Percentiles rank a stretch among this genome's conserved stretches.
These are phyloP conservation scores for Filosporella fistucella DNA, from an alignment of 495 filamentous ascomycete genomes.

Conservation along the genomic window DNA sequence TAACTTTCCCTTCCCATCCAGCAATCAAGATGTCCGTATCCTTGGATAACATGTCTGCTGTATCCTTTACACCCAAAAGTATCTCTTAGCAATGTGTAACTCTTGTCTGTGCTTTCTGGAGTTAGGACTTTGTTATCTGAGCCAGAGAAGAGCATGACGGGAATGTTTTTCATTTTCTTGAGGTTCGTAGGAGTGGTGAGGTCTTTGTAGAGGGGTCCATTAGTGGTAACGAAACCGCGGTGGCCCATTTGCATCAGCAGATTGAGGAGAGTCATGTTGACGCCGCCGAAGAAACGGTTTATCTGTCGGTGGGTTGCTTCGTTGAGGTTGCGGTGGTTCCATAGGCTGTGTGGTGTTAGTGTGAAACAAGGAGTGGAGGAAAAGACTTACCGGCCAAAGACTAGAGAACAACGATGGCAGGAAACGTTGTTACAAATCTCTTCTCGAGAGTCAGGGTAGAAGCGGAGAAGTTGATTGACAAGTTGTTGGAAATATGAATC, in stretches of 20 bases:
- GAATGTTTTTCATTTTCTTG: slow-evolving; percentile 45
- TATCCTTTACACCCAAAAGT: slow-evolving; percentile 44
- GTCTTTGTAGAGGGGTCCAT: slow-evolving; percentile 36
- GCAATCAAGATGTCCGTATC: slow-evolving; percentile 64
- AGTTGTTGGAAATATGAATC: slow-evolving; percentile 45
- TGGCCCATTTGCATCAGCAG: slow-evolving; percentile 54
- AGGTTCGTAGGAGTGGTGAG: slow-evolving; percentile 48
- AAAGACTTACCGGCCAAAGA: slow-evolving; percentile 51
- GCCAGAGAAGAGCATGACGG: slow-evolving; percentile 55
- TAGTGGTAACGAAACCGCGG: slow-evolving; percentile 46
- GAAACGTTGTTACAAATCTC: slow-evolving; percentile 60
- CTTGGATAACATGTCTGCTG: slow-evolving; percentile 47
- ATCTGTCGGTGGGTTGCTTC: slow-evolving; percentile 58
- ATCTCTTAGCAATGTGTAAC: slow-evolving; percentile 51
- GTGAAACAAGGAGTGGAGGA: not conserved
- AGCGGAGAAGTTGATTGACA: slow-evolving; percentile 52
- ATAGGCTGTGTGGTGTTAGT: slow-evolving; percentile 28
- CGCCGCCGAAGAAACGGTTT: slow-evolving; percentile 55
- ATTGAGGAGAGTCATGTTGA: slow-evolving; percentile 54
- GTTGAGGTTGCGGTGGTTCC: slow-evolving; percentile 62
- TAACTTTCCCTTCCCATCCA: slow-evolving; percentile 61
- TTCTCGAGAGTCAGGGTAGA: slow-evolving; percentile 50
- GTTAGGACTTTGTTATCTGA: slow-evolving; percentile 55
- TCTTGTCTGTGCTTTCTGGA: slow-evolving; percentile 51
- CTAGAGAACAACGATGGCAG: slow-evolving; percentile 56